Evolutionary conservation across 1,284 basidiomycete genomes (phyloP).

Genomic region (Phellopilus nigrolimitatus): DNA sequence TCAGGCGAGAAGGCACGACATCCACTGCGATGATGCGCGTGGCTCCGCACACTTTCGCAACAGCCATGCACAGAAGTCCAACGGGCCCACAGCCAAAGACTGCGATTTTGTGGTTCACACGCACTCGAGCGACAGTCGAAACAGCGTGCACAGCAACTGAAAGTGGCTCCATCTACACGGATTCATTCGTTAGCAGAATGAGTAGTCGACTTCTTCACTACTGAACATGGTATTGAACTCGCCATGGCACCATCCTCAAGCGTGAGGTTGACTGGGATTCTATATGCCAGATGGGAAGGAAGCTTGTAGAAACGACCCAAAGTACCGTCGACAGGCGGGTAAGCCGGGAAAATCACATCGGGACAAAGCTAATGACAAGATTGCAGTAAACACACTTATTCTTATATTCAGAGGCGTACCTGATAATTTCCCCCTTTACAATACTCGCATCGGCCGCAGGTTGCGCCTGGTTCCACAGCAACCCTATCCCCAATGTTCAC

Average conservation of each 20-base stretch:
- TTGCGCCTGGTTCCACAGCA: constrained; percentile 80
- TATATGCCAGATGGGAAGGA: constrained; percentile 70
- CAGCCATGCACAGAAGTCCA: constrained; percentile 90
- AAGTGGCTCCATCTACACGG: constrained; percentile 94
- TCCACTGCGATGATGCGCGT: constrained; percentile 80
- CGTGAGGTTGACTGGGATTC: constrained; percentile 68
- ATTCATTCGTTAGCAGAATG: constrained; percentile 7
- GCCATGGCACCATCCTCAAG: constrained; percentile 86
- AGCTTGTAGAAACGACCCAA: constrained; percentile 77
- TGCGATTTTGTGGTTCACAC: constrained; percentile 66
- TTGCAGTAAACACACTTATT: constrained; percentile 26
- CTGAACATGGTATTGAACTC: no score
- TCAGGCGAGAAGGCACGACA: constrained; percentile 76
- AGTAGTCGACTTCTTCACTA: neutral
- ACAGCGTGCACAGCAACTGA: constrained; percentile 90
- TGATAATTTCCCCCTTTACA: constrained; percentile 82
- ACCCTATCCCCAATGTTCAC: constrained; percentile 81
- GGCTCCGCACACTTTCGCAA: constrained; percentile 86
- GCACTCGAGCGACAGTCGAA: constrained; percentile 69
- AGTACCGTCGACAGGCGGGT: constrained; percentile 87
- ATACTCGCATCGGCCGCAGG: constrained; percentile 65
- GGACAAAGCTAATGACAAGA: constrained; percentile 53
- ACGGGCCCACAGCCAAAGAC: constrained; percentile 93
- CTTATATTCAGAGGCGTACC: constrained; percentile 33
- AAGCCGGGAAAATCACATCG: constrained; percentile 80